These are phyloP conservation scores for Metschnikowia koreensis DNA, from an alignment of 805 yeast species.

Conservation along the genomic window DNA sequence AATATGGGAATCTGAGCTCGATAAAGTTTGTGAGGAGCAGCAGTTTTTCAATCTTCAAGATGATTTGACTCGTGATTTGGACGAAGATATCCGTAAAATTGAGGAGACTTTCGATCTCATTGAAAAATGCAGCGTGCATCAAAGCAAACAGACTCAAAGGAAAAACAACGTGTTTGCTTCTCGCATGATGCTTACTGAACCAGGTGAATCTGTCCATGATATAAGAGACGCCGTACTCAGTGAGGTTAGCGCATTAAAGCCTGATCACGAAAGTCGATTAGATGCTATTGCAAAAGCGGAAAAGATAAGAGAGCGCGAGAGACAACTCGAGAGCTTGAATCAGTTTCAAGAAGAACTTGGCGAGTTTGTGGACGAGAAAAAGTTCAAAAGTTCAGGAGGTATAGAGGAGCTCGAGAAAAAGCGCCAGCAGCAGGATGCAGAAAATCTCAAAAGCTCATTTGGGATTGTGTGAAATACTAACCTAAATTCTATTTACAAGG, in stretches of 20 bases:
- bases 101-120: slow-evolving; percentile 79
- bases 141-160: slow-evolving; percentile 56
- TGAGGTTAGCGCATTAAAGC: slow-evolving; percentile 76
- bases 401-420: slow-evolving; percentile 78
- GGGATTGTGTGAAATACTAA: slow-evolving; percentile 24
- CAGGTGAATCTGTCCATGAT: slow-evolving; percentile 58
- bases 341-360: slow-evolving; percentile 85
- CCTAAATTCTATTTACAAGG: neutral
- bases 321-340: slow-evolving; percentile 51
- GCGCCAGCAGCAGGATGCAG: slow-evolving; percentile 65
- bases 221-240: slow-evolving; percentile 73
- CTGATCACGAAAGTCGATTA: slow-evolving; percentile 79
- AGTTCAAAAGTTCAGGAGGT: slow-evolving; percentile 82
- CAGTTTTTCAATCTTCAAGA: slow-evolving; percentile 89
- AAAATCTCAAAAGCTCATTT: slow-evolving; percentile 57
- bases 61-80: slow-evolving; percentile 73
- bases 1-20: slow-evolving; percentile 89
- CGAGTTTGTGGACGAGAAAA: slow-evolving; percentile 75
- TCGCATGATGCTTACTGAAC: slow-evolving; percentile 52
- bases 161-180: slow-evolving; percentile 37
- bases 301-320: slow-evolving; percentile 69
- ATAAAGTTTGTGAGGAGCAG: slow-evolving; percentile 89
- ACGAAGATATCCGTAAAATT: slow-evolving; percentile 78
- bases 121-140: slow-evolving; percentile 76
- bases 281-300: slow-evolving; percentile 92